These are phyloP conservation scores for Macroventuria anomochaeta DNA, from an alignment of 2,329 filamentous ascomycete genomes.

Conservation along the genomic window DNA sequence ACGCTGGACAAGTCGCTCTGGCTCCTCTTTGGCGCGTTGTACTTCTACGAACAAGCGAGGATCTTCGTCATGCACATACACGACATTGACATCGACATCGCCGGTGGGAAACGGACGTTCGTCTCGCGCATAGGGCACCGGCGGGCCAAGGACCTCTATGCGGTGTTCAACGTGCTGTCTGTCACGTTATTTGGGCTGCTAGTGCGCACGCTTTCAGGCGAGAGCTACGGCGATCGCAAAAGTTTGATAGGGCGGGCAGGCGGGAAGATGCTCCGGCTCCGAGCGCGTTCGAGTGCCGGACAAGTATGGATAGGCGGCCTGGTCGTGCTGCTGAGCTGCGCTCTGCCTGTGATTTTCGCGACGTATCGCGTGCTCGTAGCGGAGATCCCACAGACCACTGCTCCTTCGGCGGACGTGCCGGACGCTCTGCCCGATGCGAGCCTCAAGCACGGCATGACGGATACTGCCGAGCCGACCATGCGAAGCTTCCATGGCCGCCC, in stretches of 20 bases:
- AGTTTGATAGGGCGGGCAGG: constrained; percentile 5
- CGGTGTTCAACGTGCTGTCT: constrained; percentile 5
- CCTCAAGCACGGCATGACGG: too few species aligned
- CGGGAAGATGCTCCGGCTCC: not conserved
- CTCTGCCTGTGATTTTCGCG: constrained; percentile 5
- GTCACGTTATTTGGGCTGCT: constrained; percentile 7
- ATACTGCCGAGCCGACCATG: not conserved
- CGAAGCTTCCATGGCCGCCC: not conserved
- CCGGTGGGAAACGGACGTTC: constrained; percentile 6
- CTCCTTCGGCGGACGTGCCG: not conserved
- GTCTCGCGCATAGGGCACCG: constrained; percentile 9
- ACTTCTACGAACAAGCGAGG: constrained; percentile 8
- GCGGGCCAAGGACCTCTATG: constrained; percentile 8
- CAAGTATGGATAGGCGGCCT: constrained; percentile 5
- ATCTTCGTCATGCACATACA: constrained; percentile 11
- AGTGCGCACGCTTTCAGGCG: constrained; percentile 1
- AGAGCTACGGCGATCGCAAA: constrained; percentile 1
- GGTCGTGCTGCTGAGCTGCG: constrained; percentile 9
- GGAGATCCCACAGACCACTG: constrained; percentile 1
- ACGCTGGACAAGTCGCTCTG: constrained; percentile 10
- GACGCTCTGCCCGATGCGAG: too few species aligned
- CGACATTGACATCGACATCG: constrained; percentile 1
- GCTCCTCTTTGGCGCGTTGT: constrained; percentile 6
- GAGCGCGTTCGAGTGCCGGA: constrained; percentile 3
- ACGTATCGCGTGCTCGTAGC: constrained; percentile 6